Evolutionary conservation across 2,329 filamentous ascomycete species (phyloP), one percentile per base, ranked within the genome.

Genomic region (Aphanoascus verrucosus): DNA sequence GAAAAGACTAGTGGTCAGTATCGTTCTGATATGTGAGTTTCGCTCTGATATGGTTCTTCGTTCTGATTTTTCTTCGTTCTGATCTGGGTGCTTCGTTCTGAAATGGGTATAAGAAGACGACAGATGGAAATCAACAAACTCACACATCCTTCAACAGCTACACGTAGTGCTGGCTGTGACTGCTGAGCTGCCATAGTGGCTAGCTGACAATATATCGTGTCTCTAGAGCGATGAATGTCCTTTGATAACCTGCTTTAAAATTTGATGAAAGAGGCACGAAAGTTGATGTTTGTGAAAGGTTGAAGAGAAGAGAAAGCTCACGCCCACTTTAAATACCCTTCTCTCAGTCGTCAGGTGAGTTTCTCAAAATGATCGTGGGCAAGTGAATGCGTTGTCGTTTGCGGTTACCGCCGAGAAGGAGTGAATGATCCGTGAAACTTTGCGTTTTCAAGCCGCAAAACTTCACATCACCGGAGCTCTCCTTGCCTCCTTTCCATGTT

Each of bases 91-190:
- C 23, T 28, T 28, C 23, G 23, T 28, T 28, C 23, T 28, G 7
- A 28, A 4, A 28, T 28, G 23, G 23, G 23, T 28, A 40, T 14
- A 40, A 5, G 15, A 40, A 40, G 9, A 5, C 12, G 9, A 19
- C 38, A 8, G 19, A 41, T 14, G n/a, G 6, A 41, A 41, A 34
- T 9, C 5, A n/a, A 43, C 11, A 15, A 34, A 47, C 55, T 52
- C 44, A 57, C 55, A 43, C 55, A 57, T 34, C 55, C 55, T 41
- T 57, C 55, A 12, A 57, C 43, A 32, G 55, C 55, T 11, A 57
- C 17, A n/a, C 55, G 53, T 35, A 55, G 32, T 1, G 35, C 38
- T 11, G 1, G n/a, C 9, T n/a, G 43, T 32, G 32, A 43, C 12
- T 17, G 28, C 15, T n/a, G 19, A n/a, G 44, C 37, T 31, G 50